Evolutionary conservation across 768 basidiomycete genomes (phyloP).

Genomic region (Macrocybe gigantea): DNA sequence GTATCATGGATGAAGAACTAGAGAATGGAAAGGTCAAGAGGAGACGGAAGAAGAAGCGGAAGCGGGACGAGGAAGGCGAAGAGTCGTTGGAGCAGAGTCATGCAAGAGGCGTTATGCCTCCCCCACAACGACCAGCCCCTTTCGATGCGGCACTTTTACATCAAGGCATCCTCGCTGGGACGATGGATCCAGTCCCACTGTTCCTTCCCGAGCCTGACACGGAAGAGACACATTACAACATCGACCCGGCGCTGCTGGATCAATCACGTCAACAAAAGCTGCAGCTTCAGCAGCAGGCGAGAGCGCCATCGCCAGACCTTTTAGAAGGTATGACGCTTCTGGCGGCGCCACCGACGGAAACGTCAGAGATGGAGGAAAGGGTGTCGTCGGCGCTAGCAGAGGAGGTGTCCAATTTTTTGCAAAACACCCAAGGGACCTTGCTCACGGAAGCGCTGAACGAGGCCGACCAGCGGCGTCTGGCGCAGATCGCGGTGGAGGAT

Average conservation of each 20-base stretch:
- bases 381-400: conserved; percentile 58
- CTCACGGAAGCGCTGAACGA: conserved; percentile 61
- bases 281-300: background rate
- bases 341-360: conserved; percentile 19
- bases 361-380: conserved; percentile 47
- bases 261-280: background rate
- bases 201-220: conserved; percentile 41
- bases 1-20: conserved; percentile 17
- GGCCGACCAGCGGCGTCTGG: conserved; percentile 56
- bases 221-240: conserved; percentile 37
- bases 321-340: conserved; percentile 6
- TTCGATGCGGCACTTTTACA: conserved; percentile 59
- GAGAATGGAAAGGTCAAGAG: conserved; percentile 18
- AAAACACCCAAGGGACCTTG: conserved; percentile 53
- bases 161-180: conserved; percentile 63
- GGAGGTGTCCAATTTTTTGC: conserved; percentile 65
- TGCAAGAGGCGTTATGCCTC: conserved; percentile 14
- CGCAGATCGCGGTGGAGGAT: conserved; percentile 46
- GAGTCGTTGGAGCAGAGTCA: conserved; percentile 19
- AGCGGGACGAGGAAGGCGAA: conserved; percentile 31
- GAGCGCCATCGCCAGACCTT: conserved; percentile 6
- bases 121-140: conserved; percentile 15
- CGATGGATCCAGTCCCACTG: conserved; percentile 33
- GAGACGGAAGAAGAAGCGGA: conserved; percentile 31
- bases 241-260: conserved; percentile 50